These are phyloP conservation scores for Ophiosphaerella narmari DNA, from an alignment of 2,329 filamentous ascomycete species.

Conservation along the genomic window DNA sequence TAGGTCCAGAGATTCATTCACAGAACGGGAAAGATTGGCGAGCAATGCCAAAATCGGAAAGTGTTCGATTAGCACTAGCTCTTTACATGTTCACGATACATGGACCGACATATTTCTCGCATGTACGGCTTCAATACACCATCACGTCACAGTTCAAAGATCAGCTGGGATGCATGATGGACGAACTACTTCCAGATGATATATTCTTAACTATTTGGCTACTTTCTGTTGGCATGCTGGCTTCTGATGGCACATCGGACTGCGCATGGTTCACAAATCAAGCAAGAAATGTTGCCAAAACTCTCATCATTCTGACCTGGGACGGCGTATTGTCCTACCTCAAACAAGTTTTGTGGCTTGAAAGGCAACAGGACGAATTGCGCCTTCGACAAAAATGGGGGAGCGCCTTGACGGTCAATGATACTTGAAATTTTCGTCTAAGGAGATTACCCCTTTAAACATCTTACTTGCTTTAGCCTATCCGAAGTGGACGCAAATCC, in stretches of 20 bases:
- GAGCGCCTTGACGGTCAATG: background rate
- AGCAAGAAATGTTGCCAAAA: background rate
- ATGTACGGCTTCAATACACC: constrained; percentile 38
- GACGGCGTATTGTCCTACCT: constrained; percentile 6
- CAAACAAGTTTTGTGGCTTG: constrained; percentile 15
- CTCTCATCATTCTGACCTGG: constrained; percentile 8
- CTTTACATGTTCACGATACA: constrained; percentile 61
- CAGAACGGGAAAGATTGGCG: background rate
- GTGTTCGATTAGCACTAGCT: constrained; percentile 53
- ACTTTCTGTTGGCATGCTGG: constrained; percentile 18
- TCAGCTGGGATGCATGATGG: constrained; percentile 10
- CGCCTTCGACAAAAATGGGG: constrained; percentile 15
- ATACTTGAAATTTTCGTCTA: background rate
- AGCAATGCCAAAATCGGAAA: constrained; percentile 7
- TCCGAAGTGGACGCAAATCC: no score
- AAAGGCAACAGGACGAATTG: constrained; percentile 2
- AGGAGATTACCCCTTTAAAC: no score
- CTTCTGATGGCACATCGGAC: constrained; percentile 11
- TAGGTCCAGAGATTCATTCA: constrained; percentile 24
- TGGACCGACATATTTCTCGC: constrained; percentile 62
- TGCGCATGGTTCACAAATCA: constrained; percentile 17
- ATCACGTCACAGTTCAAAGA: constrained; percentile 13
- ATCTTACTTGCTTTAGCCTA: no score
- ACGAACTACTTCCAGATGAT: constrained; percentile 2
- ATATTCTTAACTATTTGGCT: constrained; percentile 18